These are phyloP conservation scores for Petunia hybrid DNA, from an alignment of 305 asterid species.

Conservation along the genomic window DNA sequence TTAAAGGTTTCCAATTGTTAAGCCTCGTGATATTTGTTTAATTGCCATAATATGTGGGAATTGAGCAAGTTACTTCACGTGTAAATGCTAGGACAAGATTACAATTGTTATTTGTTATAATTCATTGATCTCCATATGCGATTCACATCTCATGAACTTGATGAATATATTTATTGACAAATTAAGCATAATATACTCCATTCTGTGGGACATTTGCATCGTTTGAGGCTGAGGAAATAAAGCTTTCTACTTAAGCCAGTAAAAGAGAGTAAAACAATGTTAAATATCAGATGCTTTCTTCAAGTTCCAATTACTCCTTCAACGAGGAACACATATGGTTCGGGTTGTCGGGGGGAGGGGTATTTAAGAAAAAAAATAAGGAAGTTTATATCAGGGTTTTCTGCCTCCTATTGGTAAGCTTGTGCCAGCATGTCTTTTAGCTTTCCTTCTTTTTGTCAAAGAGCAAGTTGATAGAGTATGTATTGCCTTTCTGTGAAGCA, in stretches of 20 bases:
- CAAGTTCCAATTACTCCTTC: neutral
- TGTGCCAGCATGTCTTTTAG: constrained; percentile 11
- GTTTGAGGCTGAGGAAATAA: neutral
- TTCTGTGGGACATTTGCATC: neutral
- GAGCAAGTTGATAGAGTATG: constrained; percentile 82
- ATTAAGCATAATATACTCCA: neutral
- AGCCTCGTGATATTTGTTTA: neutral
- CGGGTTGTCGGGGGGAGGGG: neutral
- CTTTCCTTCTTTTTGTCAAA: constrained; percentile 64
- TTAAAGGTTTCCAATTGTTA: neutral
- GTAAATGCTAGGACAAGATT: neutral
- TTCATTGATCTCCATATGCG: neutral
- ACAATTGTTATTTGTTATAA: neutral
- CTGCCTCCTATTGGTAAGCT: neutral
- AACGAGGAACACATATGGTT: neutral
- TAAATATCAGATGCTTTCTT: neutral
- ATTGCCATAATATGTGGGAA: neutral
- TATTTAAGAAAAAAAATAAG: neutral
- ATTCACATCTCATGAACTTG: constrained; percentile 7
- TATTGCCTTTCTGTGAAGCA: constrained; percentile 79
- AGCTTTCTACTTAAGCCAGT: no score
- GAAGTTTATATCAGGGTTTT: neutral
- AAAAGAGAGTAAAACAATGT: neutral
- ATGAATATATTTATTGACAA: neutral
- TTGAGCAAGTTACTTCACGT: neutral